A percentile compares a stretch with the other conserved stretches of the same genome.
Conservation (phyloP, 257 asterid species). For the Echium plantagineum region DNA sequence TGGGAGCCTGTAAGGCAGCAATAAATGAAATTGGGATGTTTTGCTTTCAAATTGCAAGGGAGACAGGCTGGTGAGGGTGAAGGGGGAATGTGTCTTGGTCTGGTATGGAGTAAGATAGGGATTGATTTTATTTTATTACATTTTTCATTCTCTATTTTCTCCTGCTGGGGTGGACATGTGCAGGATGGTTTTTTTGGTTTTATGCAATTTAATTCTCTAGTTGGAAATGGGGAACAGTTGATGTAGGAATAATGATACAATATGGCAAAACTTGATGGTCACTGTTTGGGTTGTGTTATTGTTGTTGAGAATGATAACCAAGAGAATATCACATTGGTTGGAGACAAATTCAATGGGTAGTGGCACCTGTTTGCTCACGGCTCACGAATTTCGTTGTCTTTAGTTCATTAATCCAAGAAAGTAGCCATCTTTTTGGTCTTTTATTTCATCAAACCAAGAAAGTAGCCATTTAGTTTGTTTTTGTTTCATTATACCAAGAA, state of each 20-base stretch:
- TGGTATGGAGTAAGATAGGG: not conserved
- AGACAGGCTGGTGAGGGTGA: constrained; percentile 32
- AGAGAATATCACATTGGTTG: constrained; percentile 11
- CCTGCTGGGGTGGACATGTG: constrained; percentile 10
- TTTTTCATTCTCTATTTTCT: not conserved
- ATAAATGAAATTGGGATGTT: constrained; percentile 15
- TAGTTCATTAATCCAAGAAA: constrained; percentile 12
- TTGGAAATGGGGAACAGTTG: no score
- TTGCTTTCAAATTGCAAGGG: constrained; percentile 14
- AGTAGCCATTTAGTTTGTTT: not conserved
- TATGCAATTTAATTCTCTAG: constrained; percentile 44
- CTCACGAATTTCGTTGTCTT: constrained; percentile 1
- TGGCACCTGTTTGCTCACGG: not conserved
- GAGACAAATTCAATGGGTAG: constrained; percentile 4
- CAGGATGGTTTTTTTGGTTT: constrained; percentile 34
- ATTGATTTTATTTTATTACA: not conserved
- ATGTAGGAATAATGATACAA: constrained; percentile 9
- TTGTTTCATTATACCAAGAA: constrained; percentile 5
- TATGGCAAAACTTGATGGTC: constrained; percentile 9
- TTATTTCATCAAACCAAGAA: constrained; percentile 7
- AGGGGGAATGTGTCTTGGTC: constrained; percentile 5
- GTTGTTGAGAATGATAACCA: constrained; percentile 8
- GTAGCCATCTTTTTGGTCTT: constrained; percentile 1
- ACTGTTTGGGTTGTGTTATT: not conserved
- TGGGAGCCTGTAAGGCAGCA: not conserved